phyloP scores from a whole-genome alignment of 176 grass and related monocot species.

The Triticum dicoccoides region DNA sequence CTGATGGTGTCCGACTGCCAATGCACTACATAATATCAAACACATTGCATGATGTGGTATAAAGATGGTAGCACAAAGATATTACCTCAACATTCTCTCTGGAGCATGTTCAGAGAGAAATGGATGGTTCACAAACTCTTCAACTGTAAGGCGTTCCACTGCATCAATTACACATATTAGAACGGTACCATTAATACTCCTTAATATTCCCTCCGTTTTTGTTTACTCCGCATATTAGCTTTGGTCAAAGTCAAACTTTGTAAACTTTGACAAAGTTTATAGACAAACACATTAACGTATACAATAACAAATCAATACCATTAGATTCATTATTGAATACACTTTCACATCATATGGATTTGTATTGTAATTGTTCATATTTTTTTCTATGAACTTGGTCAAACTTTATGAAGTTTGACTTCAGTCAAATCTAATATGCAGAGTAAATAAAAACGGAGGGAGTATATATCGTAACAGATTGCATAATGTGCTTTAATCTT shows the following conservation, averaged over 20 bases:
- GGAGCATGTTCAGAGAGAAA: conserved; percentile 67
- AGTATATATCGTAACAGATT: background rate
- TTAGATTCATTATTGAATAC: too few species aligned
- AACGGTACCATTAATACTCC: background rate
- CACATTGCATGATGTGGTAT: background rate
- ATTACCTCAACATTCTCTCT: conserved; percentile 53
- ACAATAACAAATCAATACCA: too few species aligned
- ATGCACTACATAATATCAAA: conserved; percentile 34
- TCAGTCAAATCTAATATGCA: too few species aligned
- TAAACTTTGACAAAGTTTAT: too few species aligned
- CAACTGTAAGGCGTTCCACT: conserved; percentile 95
- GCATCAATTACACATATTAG: conserved; percentile 43
- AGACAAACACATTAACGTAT: too few species aligned
- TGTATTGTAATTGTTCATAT: too few species aligned
- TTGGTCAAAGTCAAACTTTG: too few species aligned
- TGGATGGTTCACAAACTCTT: conserved; percentile 95
- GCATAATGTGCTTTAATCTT: background rate
- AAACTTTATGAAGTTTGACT: background rate
- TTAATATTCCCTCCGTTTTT: too few species aligned
- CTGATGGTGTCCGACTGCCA: conserved; percentile 43
- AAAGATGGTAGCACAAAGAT: background rate
- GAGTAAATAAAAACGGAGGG: too few species aligned
- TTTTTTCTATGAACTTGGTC: too few species aligned
- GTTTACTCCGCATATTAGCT: too few species aligned
- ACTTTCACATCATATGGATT: too few species aligned